Conservation (phyloP, 1,139 yeast genomes). For the Geotrichum fermentans region DNA sequence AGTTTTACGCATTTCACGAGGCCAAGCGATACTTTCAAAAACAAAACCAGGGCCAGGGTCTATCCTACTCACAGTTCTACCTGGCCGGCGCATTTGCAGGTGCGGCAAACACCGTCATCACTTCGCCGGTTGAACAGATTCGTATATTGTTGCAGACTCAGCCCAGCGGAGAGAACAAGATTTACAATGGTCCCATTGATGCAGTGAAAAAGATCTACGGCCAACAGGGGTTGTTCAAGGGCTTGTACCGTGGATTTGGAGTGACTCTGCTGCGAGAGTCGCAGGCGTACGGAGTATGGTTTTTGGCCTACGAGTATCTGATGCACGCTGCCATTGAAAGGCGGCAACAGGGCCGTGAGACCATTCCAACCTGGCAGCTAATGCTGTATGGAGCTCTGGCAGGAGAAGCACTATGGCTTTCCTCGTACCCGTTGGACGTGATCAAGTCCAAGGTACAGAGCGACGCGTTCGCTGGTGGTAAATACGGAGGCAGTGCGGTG, state of each 20-base stretch:
- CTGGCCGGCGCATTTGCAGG: slow-evolving; percentile 85
- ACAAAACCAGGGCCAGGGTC: slow-evolving; percentile 31
- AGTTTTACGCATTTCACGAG: slow-evolving; percentile 75
- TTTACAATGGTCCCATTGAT: slow-evolving; percentile 74
- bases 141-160: slow-evolving; percentile 89
- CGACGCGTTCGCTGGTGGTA: slow-evolving; percentile 50
- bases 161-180: slow-evolving; percentile 48
- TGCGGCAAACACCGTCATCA: slow-evolving; percentile 76
- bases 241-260: slow-evolving; percentile 56
- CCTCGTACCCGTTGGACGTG: slow-evolving; percentile 68
- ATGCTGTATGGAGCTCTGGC: slow-evolving; percentile 63
- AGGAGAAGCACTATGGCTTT: slow-evolving; percentile 67
- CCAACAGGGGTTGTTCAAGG: slow-evolving; percentile 47
- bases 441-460: slow-evolving; percentile 67
- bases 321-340: slow-evolving; percentile 36
- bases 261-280: slow-evolving; percentile 63
- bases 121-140: slow-evolving; percentile 88
- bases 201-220: slow-evolving; percentile 53
- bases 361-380: slow-evolving; percentile 58
- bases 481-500: slow-evolving; percentile 45
- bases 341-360: slow-evolving; percentile 40
- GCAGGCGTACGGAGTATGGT: slow-evolving; percentile 84
- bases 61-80: slow-evolving; percentile 62
- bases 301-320: slow-evolving; percentile 61
- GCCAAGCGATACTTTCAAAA: slow-evolving; percentile 54